These are phyloP conservation scores for Amoebophrya sp. DNA, from an alignment of 169 alveolate genomes.

Conservation along the genomic window DNA sequence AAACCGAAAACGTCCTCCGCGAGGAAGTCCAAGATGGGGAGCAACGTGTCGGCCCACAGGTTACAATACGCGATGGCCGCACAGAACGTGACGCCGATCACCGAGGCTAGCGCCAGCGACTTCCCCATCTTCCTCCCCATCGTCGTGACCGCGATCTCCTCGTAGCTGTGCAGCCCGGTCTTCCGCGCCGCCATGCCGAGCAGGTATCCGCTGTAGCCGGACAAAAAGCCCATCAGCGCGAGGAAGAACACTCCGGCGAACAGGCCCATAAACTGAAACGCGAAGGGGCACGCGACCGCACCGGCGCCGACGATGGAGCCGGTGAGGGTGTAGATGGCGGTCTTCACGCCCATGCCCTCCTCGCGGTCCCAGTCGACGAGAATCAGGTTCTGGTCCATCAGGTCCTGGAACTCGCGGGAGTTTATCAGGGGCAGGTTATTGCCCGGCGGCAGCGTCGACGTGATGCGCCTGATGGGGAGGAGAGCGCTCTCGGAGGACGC, in stretches of 20 bases:
- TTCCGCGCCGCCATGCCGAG: neutral
- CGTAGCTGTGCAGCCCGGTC: neutral
- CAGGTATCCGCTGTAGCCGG: neutral
- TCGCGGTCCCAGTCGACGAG: neutral
- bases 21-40: neutral
- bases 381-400: neutral
- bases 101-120: neutral
- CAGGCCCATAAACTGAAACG: neutral
- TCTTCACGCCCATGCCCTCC: neutral
- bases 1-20: too few relatives aligned
- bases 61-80: neutral
- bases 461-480: neutral
- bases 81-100: neutral
- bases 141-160: neutral
- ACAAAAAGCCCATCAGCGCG: neutral
- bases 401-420: neutral
- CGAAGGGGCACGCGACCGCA: neutral
- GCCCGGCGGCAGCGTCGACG: neutral
- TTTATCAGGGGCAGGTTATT: neutral
- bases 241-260: neutral
- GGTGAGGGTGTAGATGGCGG: neutral
- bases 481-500: neutral
- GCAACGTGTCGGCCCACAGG: constrained; percentile 1
- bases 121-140: neutral
- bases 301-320: neutral